Evolutionary conservation across 306 rosid species (phyloP), one percentile per base, ranked within the genome.

Genomic region (Vachellia collinsii): DNA sequence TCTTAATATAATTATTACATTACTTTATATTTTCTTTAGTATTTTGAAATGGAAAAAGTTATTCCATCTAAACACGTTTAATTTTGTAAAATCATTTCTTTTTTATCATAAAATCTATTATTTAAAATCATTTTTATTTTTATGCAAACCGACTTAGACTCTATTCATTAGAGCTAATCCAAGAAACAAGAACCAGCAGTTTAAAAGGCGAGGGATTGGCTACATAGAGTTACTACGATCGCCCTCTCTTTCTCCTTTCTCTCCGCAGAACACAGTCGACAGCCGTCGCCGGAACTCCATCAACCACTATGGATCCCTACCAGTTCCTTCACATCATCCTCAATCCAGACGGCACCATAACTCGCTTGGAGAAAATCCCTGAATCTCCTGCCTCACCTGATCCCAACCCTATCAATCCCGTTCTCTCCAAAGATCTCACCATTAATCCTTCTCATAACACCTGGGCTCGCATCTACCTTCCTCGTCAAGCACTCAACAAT

Each of bases 391-490:
- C 63, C 63, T n/a, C 63, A n/a, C 34, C 29, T 8, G 34, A 56
- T 56, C 63, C 63, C 34, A 20, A 56, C 63, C 25, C 10, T 56
- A 1, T 1, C 12, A 4, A 20, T 20, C 34, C 63, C 22, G 34
- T 56, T 56, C 63, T 56, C 63, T 20, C 63, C 63, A 56, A 56
- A 56, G 63, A 56, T 56, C 63, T 56, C 34, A 7, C 63, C 63
- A 56, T 56, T 9, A 56, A 56, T 20, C 63, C 5, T 20, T 56
- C 63, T 3, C 34, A 2, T 3, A 56, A 56, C 34, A 20, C 63
- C 0, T 56, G 63, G 63, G 25, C 10, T 20, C 63, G 63, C 12
- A 8, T 56, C 34, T 56, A 20, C 63, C 63, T 56, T 8, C 12
- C 63, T 34, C 34, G 25, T 20, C 11, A 56, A 6, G 11, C 13